A percentile compares a stretch with the other conserved stretches of the same genome.
Evolutionary conservation across 2,329 filamentous ascomycete genomes (phyloP).

Genomic region (Daldinia sp.): DNA sequence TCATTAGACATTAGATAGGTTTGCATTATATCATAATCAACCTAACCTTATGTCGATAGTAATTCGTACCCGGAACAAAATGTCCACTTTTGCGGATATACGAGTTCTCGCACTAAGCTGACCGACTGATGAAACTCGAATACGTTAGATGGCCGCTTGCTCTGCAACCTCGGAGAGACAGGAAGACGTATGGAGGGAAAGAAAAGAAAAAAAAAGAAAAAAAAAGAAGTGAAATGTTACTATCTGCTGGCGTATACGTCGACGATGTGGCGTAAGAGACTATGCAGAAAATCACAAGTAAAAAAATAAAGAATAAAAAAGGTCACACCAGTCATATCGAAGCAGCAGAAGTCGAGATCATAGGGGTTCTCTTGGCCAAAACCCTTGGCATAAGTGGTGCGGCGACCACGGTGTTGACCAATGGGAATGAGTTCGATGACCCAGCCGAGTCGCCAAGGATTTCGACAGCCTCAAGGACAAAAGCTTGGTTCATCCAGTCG

Average conservation of each 20-base stretch:
- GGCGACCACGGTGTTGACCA: slow-evolving; percentile 18
- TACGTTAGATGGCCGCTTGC: slow-evolving; percentile 26
- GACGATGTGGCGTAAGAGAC: neutral
- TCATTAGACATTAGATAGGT: neutral
- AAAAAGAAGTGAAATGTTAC: too few relatives aligned
- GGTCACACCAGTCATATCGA: slow-evolving; percentile 29
- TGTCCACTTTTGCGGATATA: slow-evolving; percentile 13
- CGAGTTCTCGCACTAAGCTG: slow-evolving; percentile 17
- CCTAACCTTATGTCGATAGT: slow-evolving; percentile 11
- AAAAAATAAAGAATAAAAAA: too few relatives aligned
- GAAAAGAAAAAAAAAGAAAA: too few relatives aligned
- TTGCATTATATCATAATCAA: neutral
- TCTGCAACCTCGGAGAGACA: slow-evolving; percentile 26
- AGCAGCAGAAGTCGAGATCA: slow-evolving; percentile 14
- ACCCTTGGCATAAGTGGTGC: slow-evolving; percentile 36
- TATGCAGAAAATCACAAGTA: neutral
- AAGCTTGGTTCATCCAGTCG: slow-evolving; percentile 22
- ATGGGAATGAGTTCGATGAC: slow-evolving; percentile 16
- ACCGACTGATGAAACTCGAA: slow-evolving; percentile 39
- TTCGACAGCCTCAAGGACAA: slow-evolving; percentile 21
- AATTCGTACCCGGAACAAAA: slow-evolving; percentile 9
- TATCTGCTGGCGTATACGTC: neutral
- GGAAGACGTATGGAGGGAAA: too few relatives aligned
- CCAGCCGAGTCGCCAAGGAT: slow-evolving; percentile 30
- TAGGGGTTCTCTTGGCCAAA: slow-evolving; percentile 37